Conservation (phyloP, 352 stramenopile species). For the Aphanomyces stellatus region DNA sequence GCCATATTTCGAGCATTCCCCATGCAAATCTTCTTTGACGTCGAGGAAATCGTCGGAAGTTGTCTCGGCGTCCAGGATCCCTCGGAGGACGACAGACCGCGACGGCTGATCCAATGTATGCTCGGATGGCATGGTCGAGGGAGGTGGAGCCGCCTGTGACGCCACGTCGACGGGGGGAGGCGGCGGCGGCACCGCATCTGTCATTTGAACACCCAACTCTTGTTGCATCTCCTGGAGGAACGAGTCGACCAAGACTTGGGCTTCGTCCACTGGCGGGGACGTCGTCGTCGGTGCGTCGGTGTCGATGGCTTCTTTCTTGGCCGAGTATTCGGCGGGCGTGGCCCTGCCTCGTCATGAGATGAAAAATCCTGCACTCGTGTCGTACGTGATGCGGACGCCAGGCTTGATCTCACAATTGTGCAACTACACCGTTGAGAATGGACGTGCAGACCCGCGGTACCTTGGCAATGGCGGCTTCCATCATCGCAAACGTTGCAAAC, state of each 20-base stretch:
- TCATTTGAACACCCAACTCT: not conserved
- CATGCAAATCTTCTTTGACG: conserved; percentile 68
- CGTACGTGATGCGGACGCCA: conserved; percentile 72
- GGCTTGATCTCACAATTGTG: conserved; percentile 80
- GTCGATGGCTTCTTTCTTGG: conserved; percentile 20
- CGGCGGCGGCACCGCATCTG: not conserved
- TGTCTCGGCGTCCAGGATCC: conserved; percentile 49
- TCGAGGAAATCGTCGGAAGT: conserved; percentile 44
- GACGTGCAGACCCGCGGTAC: conserved; percentile 23
- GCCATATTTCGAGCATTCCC: conserved; percentile 63
- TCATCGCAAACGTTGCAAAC: conserved; percentile 59
- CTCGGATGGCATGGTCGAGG: not conserved
- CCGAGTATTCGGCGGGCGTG: conserved; percentile 36
- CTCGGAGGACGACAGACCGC: conserved; percentile 46
- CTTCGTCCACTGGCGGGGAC: not conserved
- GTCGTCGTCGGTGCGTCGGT: not conserved
- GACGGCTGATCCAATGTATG: conserved; percentile 37
- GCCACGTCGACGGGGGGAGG: not conserved
- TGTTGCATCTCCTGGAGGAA: conserved; percentile 17
- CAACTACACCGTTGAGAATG: conserved; percentile 30
- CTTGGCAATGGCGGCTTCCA: conserved; percentile 60
- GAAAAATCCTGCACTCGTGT: not conserved
- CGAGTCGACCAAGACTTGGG: not conserved
- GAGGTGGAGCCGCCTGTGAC: not conserved
- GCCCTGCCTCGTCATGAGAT: conserved; percentile 37